phyloP scores from a whole-genome alignment of 2,329 filamentous ascomycete genomes.

The Teratosphaeriaceae sp. region DNA sequence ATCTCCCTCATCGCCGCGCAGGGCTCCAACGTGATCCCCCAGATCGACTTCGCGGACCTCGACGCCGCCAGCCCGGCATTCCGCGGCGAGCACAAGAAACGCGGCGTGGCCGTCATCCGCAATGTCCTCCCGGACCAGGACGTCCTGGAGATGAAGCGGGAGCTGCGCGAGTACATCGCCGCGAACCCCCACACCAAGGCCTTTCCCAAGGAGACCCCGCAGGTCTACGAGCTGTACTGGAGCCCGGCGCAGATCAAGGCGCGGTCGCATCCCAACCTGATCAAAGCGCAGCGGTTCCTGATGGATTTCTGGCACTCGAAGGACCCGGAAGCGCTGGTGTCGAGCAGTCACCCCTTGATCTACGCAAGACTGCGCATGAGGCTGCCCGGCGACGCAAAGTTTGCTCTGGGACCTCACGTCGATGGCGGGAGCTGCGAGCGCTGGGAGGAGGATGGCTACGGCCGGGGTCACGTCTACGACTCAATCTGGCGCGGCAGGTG shows the following conservation, averaged over 20 bases:
- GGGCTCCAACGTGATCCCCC: constrained; percentile 38
- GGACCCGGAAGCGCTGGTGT: constrained; percentile 38
- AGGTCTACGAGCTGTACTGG: constrained; percentile 49
- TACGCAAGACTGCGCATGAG: constrained; percentile 47
- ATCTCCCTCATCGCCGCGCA: constrained; percentile 38
- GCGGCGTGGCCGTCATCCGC: constrained; percentile 45
- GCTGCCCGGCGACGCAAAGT: constrained; percentile 47
- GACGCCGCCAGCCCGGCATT: constrained; percentile 48
- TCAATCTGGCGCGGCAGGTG: constrained; percentile 66
- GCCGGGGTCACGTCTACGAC: constrained; percentile 60
- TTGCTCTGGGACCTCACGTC: constrained; percentile 51
- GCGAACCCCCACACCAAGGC: constrained; percentile 42
- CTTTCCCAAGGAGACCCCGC: constrained; percentile 42
- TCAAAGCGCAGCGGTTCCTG: constrained; percentile 41
- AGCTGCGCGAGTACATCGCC: constrained; percentile 38
- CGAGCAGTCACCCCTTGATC: constrained; percentile 39
- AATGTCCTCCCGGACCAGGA: constrained; percentile 39
- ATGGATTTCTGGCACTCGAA: constrained; percentile 44
- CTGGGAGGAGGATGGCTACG: constrained; percentile 56
- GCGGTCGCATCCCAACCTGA: constrained; percentile 40
- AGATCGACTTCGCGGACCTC: constrained; percentile 43
- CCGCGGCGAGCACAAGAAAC: constrained; percentile 50
- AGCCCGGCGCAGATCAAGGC: constrained; percentile 41
- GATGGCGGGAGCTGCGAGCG: constrained; percentile 47
- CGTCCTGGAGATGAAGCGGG: constrained; percentile 39